Evolutionary conservation across 306 rosid species (phyloP), one percentile per base, ranked within the genome.

Genomic region (Medicago arabica): DNA sequence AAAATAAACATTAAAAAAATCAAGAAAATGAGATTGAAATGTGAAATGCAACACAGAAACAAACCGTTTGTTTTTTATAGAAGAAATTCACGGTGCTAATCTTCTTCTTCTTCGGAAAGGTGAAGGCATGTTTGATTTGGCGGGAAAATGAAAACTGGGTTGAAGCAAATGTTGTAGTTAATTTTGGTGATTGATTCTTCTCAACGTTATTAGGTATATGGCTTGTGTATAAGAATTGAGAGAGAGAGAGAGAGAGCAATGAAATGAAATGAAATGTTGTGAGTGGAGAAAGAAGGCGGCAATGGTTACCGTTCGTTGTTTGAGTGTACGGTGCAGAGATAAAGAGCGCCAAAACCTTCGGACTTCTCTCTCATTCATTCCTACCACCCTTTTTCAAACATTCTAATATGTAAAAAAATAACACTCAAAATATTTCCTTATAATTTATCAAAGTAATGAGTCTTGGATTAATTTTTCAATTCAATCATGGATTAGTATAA

Each of bases 311-410:
- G 44, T 25, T 69, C 7, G 55, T 50, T 54, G 31, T 70, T 53
- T 70, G 50, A 70, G 50, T 4, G 75, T 16, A 16, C 12, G 75
- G 75, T 70, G 50, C 38, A 36, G 64, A 70, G 63, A 51, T 28
- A 51, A 9, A 34, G 31, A 17, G 64, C 75, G 64, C 64, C 64
- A 70, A 70, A 70, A 51, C 34, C 18, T 70, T 70, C 75, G 75
- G 75, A 11, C 0, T 67, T 23, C 9, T 67, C n/a, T 67, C 39
- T 14, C 36, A 43, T 41, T 23, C 28, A 23, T 31, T 31, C 36
- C 6, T 31, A 31, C 36, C 36, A 31, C 36, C 36, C 36, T 31
- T 31, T 31, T 31, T 31, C 36, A 31, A 31, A 31, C 36, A 5
- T 31, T 31, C 36, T 31, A 21, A n/a, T n/a, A n/a, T n/a, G n/a